phyloP scores from a whole-genome alignment of 78 protist species.

The Creolimax fragrantissima region DNA sequence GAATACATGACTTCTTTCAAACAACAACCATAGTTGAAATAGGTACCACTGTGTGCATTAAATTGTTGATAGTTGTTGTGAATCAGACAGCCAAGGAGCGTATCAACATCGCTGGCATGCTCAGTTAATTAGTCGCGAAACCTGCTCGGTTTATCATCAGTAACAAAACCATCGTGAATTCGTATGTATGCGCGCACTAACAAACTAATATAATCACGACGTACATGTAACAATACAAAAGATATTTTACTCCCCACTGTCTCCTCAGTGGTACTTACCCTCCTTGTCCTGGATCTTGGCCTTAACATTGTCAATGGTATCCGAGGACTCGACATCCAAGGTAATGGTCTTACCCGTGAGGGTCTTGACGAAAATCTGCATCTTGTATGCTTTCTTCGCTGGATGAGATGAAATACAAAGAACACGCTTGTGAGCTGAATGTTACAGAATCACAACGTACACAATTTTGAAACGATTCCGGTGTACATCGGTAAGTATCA shows the following conservation, averaged over 20 bases:
- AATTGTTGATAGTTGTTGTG: neutral
- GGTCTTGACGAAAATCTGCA: slow-evolving; percentile 94
- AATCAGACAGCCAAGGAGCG: neutral
- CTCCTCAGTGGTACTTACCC: too few relatives aligned
- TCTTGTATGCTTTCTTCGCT: neutral
- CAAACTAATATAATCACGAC: too few relatives aligned
- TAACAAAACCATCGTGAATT: too few relatives aligned
- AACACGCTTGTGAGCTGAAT: neutral
- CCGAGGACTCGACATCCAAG: slow-evolving; percentile 85
- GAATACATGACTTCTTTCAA: neutral
- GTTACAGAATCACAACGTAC: neutral
- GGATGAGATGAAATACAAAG: neutral
- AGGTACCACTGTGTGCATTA: neutral
- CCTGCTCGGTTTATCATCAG: neutral
- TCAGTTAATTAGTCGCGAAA: neutral
- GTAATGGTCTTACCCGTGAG: slow-evolving; percentile 96
- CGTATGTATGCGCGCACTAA: too few relatives aligned
- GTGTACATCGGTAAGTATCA: neutral
- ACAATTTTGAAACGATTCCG: too few relatives aligned
- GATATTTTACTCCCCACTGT: neutral
- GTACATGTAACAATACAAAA: too few relatives aligned
- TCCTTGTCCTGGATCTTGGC: slow-evolving; percentile 95
- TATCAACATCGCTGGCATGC: neutral
- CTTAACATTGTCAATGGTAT: slow-evolving; percentile 93
- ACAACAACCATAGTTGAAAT: neutral